These are phyloP conservation scores for Starmerella sp. DNA, from an alignment of 805 yeast genomes.

Conservation along the genomic window DNA sequence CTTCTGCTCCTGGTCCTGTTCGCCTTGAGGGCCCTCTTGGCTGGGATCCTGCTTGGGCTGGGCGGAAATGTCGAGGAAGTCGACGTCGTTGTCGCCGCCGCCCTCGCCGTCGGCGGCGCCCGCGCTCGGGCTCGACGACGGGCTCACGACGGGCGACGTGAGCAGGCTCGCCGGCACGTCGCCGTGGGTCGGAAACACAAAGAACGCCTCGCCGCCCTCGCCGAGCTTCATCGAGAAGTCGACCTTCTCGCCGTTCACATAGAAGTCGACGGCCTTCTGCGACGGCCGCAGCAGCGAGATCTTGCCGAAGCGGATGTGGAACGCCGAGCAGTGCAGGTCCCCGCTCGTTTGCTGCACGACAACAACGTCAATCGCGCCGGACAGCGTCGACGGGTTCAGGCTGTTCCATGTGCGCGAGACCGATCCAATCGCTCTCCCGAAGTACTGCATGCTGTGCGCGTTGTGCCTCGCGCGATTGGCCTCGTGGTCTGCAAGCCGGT, in stretches of 20 bases:
- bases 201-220: conserved; percentile 96
- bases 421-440: conserved; percentile 87
- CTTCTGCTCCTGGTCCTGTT: neutral
- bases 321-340: conserved; percentile 79
- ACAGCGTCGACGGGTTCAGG: conserved; percentile 86
- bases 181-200: conserved; percentile 75
- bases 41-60: neutral
- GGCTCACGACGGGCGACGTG: conserved; percentile 80
- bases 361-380: conserved; percentile 95
- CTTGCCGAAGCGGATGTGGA: conserved; percentile 93
- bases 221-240: conserved; percentile 92
- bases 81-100: conserved; percentile 22
- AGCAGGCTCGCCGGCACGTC: conserved; percentile 66
- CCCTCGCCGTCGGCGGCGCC: neutral
- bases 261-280: conserved; percentile 83
- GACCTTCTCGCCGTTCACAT: conserved; percentile 70
- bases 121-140: conserved; percentile 35
- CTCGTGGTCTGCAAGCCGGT: too few relatives aligned
- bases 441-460: conserved; percentile 65
- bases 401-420: conserved; percentile 97
- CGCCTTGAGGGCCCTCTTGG: neutral
- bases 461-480: too few relatives aligned
- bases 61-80: conserved; percentile 19
- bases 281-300: conserved; percentile 86
- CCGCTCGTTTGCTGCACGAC: conserved; percentile 84